Percentiles rank a stretch among this genome's conserved stretches.
Conservation (phyloP, 2,329 filamentous ascomycete species). For the Aspergillus sp. region DNA sequence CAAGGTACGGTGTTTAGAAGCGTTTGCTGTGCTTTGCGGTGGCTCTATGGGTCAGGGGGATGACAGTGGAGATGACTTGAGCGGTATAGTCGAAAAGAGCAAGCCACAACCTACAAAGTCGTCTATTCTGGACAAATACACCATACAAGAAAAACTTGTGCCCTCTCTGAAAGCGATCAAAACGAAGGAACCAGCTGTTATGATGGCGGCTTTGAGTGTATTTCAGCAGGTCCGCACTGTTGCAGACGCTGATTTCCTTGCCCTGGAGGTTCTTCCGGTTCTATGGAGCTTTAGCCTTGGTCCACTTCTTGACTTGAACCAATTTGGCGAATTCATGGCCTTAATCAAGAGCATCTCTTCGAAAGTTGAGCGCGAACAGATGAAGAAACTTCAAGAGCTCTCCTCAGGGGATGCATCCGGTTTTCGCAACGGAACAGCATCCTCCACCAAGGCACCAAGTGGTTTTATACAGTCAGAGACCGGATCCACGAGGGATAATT, state of each 20-base stretch:
- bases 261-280: constrained; percentile 84
- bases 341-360: constrained; percentile 78
- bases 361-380: constrained; percentile 85
- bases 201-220: constrained; percentile 87
- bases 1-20: constrained; percentile 88
- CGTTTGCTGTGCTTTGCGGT: constrained; percentile 86
- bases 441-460: constrained; percentile 25
- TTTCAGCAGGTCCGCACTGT: constrained; percentile 78
- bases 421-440: constrained; percentile 31
- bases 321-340: constrained; percentile 87
- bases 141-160: constrained; percentile 95
- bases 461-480: constrained; percentile 46
- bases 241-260: constrained; percentile 87
- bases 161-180: constrained; percentile 90
- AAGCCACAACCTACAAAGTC: constrained; percentile 64
- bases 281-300: constrained; percentile 92
- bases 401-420: constrained; percentile 57
- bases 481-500: constrained; percentile 67
- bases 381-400: constrained; percentile 82
- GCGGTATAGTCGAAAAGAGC: constrained; percentile 58
- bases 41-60: constrained; percentile 57
- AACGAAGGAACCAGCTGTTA: constrained; percentile 95
- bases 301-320: constrained; percentile 79
- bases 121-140: constrained; percentile 91
- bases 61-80: constrained; percentile 66